Percentiles rank a stretch among this genome's conserved stretches.
These are phyloP conservation scores for Clavispora santaluciae DNA, from an alignment of 805 yeast genomes.

Conservation along the genomic window DNA sequence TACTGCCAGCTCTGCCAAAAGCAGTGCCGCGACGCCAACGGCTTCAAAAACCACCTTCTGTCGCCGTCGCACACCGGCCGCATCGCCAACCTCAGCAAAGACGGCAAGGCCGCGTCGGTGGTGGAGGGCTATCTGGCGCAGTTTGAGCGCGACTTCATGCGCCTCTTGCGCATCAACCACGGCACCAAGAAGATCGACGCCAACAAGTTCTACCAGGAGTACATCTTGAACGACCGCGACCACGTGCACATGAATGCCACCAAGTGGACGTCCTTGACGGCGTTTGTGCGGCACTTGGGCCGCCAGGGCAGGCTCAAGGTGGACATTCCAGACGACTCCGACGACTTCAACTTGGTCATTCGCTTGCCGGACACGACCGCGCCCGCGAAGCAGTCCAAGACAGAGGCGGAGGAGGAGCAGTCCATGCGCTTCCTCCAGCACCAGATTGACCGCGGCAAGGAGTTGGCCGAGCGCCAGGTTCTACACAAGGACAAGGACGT, in stretches of 20 bases:
- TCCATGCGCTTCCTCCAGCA: constrained; percentile 10
- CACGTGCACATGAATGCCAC: constrained; percentile 94
- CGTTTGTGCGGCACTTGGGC: constrained; percentile 61
- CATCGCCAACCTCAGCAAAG: constrained; percentile 31
- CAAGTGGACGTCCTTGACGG: constrained; percentile 64
- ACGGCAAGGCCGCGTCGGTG: constrained; percentile 42
- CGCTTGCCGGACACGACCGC: constrained; percentile 21
- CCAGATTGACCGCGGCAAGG: constrained; percentile 13
- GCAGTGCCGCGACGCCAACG: constrained; percentile 95
- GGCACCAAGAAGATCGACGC: constrained; percentile 79
- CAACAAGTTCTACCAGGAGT: constrained; percentile 86
- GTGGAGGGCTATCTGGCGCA: constrained; percentile 55
- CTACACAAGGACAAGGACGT: background rate
- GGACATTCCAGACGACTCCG: constrained; percentile 24
- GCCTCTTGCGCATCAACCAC: constrained; percentile 59
- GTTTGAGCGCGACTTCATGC: constrained; percentile 62
- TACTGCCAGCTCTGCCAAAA: constrained; percentile 90
- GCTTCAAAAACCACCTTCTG: constrained; percentile 82
- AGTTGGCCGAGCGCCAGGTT: background rate
- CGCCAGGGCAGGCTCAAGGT: constrained; percentile 53
- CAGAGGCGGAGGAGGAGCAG: constrained; percentile 14
- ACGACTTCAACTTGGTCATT: constrained; percentile 34
- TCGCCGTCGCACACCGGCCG: constrained; percentile 73
- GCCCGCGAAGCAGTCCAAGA: constrained; percentile 2
- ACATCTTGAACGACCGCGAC: constrained; percentile 65